phyloP scores from a whole-genome alignment of 129 eudicot genomes.

The Tagetes erecta region DNA sequence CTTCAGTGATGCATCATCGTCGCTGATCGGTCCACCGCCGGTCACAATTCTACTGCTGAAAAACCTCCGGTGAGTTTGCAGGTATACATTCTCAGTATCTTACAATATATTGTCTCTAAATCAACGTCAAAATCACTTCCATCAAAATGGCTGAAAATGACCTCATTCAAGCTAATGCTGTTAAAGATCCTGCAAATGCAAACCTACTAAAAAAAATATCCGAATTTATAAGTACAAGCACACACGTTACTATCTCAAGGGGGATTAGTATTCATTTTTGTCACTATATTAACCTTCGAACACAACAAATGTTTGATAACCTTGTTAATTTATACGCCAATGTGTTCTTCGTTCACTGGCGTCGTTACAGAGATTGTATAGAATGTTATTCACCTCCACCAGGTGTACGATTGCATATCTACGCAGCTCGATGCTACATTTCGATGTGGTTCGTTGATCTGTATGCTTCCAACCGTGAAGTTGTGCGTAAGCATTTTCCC shows the following conservation, averaged over 20 bases:
- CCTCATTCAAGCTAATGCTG: background rate
- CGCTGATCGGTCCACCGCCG: too few relatives aligned
- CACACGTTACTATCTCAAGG: background rate
- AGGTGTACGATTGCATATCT: background rate
- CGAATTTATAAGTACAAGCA: background rate
- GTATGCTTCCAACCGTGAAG: slow-evolving; percentile 10
- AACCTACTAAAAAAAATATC: background rate
- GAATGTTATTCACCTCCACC: background rate
- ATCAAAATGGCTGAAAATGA: slow-evolving; percentile 14
- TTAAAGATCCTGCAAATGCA: background rate
- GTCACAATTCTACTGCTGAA: too few relatives aligned
- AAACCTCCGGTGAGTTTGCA: too few relatives aligned
- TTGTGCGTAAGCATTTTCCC: background rate
- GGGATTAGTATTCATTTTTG: background rate
- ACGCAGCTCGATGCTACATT: slow-evolving; percentile 20
- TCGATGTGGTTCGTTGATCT: slow-evolving; percentile 21
- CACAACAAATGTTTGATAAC: slow-evolving; percentile 19
- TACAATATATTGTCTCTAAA: too few relatives aligned
- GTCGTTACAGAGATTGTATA: background rate
- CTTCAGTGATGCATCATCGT: too few relatives aligned
- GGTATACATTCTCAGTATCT: too few relatives aligned
- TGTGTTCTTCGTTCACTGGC: background rate
- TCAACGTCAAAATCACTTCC: background rate
- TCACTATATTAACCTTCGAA: slow-evolving; percentile 2
- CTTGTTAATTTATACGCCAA: slow-evolving; percentile 3